phyloP scores from a whole-genome alignment of 1,139 yeast genomes.

The Candida frijolesensis region DNA sequence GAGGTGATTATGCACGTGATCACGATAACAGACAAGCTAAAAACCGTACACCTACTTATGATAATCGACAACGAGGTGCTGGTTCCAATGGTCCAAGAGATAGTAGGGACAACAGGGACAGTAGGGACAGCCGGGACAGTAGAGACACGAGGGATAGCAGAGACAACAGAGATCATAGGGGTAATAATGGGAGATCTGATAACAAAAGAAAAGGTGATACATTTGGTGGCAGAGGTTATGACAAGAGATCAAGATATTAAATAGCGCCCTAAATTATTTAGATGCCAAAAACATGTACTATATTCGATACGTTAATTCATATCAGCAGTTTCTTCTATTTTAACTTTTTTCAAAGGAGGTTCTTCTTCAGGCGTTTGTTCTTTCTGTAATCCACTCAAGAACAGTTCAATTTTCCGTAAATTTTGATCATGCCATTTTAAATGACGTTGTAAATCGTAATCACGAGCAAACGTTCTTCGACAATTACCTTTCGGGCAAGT shows the following conservation, averaged over 20 bases:
- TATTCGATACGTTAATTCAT: background rate
- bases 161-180: slow-evolving; percentile 7
- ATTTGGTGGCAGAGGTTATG: slow-evolving; percentile 29
- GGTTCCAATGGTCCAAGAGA: background rate
- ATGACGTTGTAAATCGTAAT: slow-evolving; percentile 55
- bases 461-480: slow-evolving; percentile 45
- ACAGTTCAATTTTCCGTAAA: slow-evolving; percentile 32
- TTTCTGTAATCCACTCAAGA: slow-evolving; percentile 30
- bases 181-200: slow-evolving; percentile 11
- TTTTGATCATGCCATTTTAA: slow-evolving; percentile 55
- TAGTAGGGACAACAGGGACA: slow-evolving; percentile 5
- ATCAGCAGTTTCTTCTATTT: slow-evolving; percentile 7
- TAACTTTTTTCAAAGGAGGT: slow-evolving; percentile 12
- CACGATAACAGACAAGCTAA: background rate
- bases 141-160: slow-evolving; percentile 5
- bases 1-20: slow-evolving; percentile 3
- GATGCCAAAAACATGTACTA: background rate
- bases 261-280: background rate
- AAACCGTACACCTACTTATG: slow-evolving; percentile 5
- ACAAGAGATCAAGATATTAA: slow-evolving; percentile 35
- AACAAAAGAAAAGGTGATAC: slow-evolving; percentile 31
- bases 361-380: slow-evolving; percentile 13
- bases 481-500: slow-evolving; percentile 53
- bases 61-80: slow-evolving; percentile 6
- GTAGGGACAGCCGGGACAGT: slow-evolving; percentile 3